phyloP scores from a whole-genome alignment of 2,329 filamentous ascomycete genomes.

The Stagonosporopsis cucurbitacearum region DNA sequence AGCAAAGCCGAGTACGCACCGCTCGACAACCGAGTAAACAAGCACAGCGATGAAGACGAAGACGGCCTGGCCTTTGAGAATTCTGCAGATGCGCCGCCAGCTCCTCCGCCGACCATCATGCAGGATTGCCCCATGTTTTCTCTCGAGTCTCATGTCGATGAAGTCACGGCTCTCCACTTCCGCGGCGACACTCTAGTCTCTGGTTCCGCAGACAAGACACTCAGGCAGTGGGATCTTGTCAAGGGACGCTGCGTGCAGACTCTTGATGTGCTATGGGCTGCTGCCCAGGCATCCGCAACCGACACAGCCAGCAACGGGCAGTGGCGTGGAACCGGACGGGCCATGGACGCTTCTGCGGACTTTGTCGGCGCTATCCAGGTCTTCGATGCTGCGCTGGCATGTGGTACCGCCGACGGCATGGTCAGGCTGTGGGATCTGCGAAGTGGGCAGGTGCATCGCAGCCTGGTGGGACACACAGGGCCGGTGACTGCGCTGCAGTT shows the following conservation, averaged over 20 bases:
- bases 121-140: slow-evolving; percentile 88
- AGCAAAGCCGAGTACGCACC: slow-evolving; percentile 86
- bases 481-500: slow-evolving; percentile 95
- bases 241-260: slow-evolving; percentile 98
- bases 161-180: slow-evolving; percentile 94
- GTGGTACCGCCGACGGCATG: slow-evolving; percentile 97
- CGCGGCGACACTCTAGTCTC: slow-evolving; percentile 88
- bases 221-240: slow-evolving; percentile 96
- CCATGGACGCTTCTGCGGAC: slow-evolving; percentile 74
- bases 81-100: slow-evolving; percentile 73
- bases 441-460: slow-evolving; percentile 95
- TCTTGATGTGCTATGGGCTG: slow-evolving; percentile 96
- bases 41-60: slow-evolving; percentile 49
- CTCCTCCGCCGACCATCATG: slow-evolving; percentile 75
- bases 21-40: slow-evolving; percentile 61
- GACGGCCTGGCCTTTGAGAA: slow-evolving; percentile 75
- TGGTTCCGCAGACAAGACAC: slow-evolving; percentile 94
- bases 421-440: slow-evolving; percentile 95
- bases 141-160: slow-evolving; percentile 87
- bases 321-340: slow-evolving; percentile 76
- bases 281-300: slow-evolving; percentile 81
- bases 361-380: slow-evolving; percentile 96
- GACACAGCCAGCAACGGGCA: slow-evolving; percentile 61
- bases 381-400: slow-evolving; percentile 93
- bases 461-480: slow-evolving; percentile 92